A percentile compares a stretch with the other conserved stretches of the same genome.
These are phyloP conservation scores for Rhexocercosporidium sp. DNA, from an alignment of 2,329 filamentous ascomycete species.

Conservation along the genomic window DNA sequence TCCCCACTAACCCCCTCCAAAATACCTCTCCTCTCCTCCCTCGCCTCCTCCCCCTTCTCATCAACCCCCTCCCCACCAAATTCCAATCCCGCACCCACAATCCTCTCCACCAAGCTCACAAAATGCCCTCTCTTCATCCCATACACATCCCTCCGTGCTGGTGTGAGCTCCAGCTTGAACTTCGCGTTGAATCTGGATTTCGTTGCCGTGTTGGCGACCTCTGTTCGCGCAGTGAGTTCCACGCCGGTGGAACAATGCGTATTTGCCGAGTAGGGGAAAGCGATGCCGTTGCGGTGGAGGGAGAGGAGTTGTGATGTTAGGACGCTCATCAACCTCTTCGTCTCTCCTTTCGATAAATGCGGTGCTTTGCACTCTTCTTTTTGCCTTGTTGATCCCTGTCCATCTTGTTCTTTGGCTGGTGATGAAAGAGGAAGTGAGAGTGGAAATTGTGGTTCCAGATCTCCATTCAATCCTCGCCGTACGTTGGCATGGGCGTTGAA, in stretches of 20 bases:
- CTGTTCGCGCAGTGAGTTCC: neutral
- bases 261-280: neutral
- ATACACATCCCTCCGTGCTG: neutral
- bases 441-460: neutral
- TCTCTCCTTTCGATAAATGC: neutral
- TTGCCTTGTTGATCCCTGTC: neutral
- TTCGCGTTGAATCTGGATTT: neutral
- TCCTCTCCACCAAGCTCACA: neutral
- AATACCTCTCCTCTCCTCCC: neutral
- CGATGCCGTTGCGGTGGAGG: neutral
- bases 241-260: neutral
- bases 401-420: neutral
- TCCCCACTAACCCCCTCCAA: neutral
- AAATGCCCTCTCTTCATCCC: slow-evolving; percentile 4
- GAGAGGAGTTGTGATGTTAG: neutral
- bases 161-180: neutral
- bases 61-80: neutral
- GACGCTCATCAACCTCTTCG: neutral
- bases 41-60: neutral
- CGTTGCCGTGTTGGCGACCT: neutral
- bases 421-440: neutral
- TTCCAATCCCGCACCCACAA: neutral
- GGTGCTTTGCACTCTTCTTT: neutral
- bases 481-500: neutral
- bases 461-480: neutral